These are phyloP conservation scores for Aspergillus glaucus DNA, from an alignment of 2,329 filamentous ascomycete genomes.

Conservation along the genomic window DNA sequence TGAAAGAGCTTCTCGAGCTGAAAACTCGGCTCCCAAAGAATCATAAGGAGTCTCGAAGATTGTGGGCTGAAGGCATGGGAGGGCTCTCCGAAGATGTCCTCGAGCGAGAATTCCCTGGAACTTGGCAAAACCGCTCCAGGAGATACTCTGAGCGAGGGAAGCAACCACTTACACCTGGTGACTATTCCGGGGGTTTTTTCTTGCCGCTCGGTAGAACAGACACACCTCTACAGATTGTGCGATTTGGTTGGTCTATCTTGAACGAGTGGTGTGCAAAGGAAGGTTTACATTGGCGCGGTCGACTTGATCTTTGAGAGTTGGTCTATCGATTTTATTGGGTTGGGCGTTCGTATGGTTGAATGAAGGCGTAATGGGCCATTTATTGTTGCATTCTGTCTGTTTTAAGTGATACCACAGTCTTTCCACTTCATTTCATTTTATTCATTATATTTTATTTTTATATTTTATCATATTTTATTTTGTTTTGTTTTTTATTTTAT, in stretches of 20 bases:
- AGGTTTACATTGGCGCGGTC: conserved; percentile 39
- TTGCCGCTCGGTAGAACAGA: conserved; percentile 40
- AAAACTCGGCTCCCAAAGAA: conserved; percentile 35
- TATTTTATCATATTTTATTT: too few relatives aligned
- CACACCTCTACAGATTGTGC: conserved; percentile 39
- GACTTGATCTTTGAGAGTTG: conserved; percentile 30
- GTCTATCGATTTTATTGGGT: not conserved
- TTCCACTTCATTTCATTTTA: not conserved
- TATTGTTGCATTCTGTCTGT: not conserved
- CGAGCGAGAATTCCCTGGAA: conserved; percentile 36
- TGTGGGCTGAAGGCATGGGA: conserved; percentile 40
- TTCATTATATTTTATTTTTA: too few relatives aligned
- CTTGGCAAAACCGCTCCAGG: conserved; percentile 37
- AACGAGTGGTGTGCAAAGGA: conserved; percentile 43
- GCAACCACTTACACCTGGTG: conserved; percentile 25
- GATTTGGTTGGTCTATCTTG: conserved; percentile 40
- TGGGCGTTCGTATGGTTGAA: not conserved
- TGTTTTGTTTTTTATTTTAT: too few relatives aligned
- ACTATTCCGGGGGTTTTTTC: conserved; percentile 34
- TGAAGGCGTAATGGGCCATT: conserved; percentile 2
- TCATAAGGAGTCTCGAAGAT: conserved; percentile 35
- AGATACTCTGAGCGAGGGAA: conserved; percentile 32
- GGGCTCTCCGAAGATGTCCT: conserved; percentile 37
- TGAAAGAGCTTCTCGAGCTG: conserved; percentile 36
- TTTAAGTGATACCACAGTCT: not conserved